Conservation (phyloP, 2,329 filamentous ascomycete species). For the Hypoxylon sp. region DNA sequence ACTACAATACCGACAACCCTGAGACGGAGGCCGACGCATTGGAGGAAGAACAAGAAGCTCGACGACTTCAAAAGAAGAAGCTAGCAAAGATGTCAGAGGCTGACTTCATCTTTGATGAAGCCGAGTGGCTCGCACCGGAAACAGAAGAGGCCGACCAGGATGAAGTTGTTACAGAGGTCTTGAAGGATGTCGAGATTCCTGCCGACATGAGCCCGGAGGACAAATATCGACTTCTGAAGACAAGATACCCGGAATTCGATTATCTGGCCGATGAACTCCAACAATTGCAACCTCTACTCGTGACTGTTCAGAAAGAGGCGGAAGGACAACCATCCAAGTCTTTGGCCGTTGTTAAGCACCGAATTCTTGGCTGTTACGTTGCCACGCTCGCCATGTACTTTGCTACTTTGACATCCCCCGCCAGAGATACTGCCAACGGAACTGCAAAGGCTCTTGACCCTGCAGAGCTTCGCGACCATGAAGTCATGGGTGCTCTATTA, state of each 20-base stretch:
- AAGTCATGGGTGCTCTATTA: constrained; percentile 86
- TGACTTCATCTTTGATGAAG: constrained; percentile 92
- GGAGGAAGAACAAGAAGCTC: constrained; percentile 91
- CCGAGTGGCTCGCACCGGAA: constrained; percentile 77
- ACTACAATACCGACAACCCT: constrained; percentile 83
- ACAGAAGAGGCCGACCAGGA: constrained; percentile 59
- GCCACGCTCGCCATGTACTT: constrained; percentile 93
- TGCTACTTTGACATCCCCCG: constrained; percentile 85
- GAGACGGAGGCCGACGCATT: constrained; percentile 67
- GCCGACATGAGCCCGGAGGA: constrained; percentile 81
- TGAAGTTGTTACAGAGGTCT: constrained; percentile 81
- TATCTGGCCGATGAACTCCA: constrained; percentile 82
- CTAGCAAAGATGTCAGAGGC: constrained; percentile 86
- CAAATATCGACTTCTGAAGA: constrained; percentile 75
- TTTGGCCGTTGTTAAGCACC: constrained; percentile 75
- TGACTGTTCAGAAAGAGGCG: constrained; percentile 65
- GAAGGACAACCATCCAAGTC: constrained; percentile 61
- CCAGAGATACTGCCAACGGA: constrained; percentile 63
- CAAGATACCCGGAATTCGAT: constrained; percentile 91
- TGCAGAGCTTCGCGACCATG: constrained; percentile 84
- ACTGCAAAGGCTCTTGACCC: constrained; percentile 72
- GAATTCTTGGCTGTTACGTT: constrained; percentile 85
- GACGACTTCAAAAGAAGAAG: constrained; percentile 89
- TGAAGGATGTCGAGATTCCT: constrained; percentile 83
- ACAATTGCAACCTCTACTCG: constrained; percentile 72